Evolutionary conservation across 1,139 yeast genomes (phyloP).

Genomic region (Hemisphaericaspora xylofermentans): DNA sequence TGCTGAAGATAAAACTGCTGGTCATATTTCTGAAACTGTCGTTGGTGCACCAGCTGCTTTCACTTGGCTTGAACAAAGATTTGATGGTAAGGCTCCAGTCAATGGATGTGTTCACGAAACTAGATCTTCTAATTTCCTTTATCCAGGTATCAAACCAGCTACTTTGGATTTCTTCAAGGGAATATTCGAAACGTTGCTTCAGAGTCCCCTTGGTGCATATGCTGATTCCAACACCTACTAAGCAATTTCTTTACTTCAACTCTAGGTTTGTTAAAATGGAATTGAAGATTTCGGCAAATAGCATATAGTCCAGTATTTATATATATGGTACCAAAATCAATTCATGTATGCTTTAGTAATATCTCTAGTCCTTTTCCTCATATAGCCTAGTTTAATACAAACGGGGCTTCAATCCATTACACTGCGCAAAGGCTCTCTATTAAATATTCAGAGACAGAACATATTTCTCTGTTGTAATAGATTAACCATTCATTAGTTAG

Average conservation of each 20-base stretch:
- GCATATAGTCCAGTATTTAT: too few relatives aligned
- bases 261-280: background rate
- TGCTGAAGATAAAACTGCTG: slow-evolving; percentile 1
- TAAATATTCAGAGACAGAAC: too few relatives aligned
- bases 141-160: slow-evolving; percentile 5
- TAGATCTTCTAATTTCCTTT: slow-evolving; percentile 10
- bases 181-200: background rate
- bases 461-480: too few relatives aligned
- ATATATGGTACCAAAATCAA: too few relatives aligned
- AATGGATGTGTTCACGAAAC: slow-evolving; percentile 11
- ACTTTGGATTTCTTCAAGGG: background rate
- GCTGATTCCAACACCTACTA: background rate
- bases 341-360: too few relatives aligned
- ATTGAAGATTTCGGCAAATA: too few relatives aligned
- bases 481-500: too few relatives aligned
- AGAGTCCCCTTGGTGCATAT: background rate
- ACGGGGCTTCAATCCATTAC: too few relatives aligned
- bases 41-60: slow-evolving; percentile 21
- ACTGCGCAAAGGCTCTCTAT: too few relatives aligned
- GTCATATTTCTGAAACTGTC: slow-evolving; percentile 16
- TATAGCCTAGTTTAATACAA: too few relatives aligned
- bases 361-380: too few relatives aligned
- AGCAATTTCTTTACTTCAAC: too few relatives aligned
- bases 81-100: slow-evolving; percentile 8
- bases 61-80: slow-evolving; percentile 23